Conservation (phyloP, 1,284 basidiomycete species). For the Melampsora americana region DNA sequence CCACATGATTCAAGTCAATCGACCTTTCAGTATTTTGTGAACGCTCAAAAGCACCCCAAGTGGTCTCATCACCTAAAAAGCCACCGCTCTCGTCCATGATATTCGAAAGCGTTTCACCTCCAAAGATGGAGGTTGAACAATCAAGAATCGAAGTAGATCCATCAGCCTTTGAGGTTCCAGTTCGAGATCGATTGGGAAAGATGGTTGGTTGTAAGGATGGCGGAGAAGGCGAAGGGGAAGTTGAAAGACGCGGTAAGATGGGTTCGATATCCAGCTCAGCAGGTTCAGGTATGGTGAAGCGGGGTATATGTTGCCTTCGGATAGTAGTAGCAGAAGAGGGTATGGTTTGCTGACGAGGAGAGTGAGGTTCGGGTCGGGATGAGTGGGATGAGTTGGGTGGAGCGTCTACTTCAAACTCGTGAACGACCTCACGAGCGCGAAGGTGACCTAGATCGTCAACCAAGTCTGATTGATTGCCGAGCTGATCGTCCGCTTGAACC, state of each 20-base stretch:
- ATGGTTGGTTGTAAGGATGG: conserved; percentile 8
- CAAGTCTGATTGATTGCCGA: background rate
- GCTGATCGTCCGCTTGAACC: background rate
- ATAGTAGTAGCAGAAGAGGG: background rate
- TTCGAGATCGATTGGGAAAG: conserved; percentile 9
- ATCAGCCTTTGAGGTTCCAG: background rate
- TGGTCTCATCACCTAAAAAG: conserved; percentile 29
- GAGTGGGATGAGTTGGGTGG: conserved; percentile 13
- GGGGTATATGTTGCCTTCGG: conserved; percentile 12
- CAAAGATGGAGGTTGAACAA: background rate
- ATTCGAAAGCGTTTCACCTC: conserved; percentile 22
- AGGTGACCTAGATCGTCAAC: conserved; percentile 15
- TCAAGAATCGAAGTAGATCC: background rate
- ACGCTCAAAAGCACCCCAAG: background rate
- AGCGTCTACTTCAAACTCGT: conserved; percentile 29
- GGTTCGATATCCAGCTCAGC: conserved; percentile 27
- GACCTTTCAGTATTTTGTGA: conserved; percentile 28
- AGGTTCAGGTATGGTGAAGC: conserved; percentile 37
- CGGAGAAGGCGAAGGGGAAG: conserved; percentile 32
- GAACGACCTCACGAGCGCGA: conserved; percentile 24
- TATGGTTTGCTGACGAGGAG: background rate
- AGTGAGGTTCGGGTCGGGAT: background rate
- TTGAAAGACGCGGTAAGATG: conserved; percentile 31
- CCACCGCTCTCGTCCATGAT: conserved; percentile 35
- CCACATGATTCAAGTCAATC: conserved; percentile 30